These are phyloP conservation scores for Ceratocystis eucalypticola DNA, from an alignment of 2,329 filamentous ascomycete genomes.

Conservation along the genomic window DNA sequence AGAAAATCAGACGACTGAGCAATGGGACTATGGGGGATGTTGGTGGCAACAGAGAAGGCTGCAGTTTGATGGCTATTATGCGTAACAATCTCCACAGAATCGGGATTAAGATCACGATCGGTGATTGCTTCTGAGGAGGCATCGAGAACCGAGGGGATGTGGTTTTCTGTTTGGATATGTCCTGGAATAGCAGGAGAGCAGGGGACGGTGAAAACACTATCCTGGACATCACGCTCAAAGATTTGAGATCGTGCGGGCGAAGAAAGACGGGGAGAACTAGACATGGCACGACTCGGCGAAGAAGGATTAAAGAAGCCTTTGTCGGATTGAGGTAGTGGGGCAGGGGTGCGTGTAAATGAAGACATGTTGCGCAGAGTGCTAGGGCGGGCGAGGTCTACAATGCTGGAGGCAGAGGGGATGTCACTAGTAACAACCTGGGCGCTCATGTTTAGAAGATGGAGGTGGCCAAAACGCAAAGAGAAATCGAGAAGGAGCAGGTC, in stretches of 20 bases:
- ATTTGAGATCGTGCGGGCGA: conserved; percentile 72
- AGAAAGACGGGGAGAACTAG: conserved; percentile 58
- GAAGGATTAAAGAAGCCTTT: conserved; percentile 36
- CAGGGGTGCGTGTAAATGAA: conserved; percentile 25
- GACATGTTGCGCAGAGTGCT: conserved; percentile 14
- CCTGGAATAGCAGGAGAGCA: conserved; percentile 77
- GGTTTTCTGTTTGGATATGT: conserved; percentile 87
- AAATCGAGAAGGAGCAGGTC: background rate
- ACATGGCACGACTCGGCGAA: conserved; percentile 53
- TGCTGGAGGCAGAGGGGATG: conserved; percentile 38
- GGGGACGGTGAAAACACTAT: conserved; percentile 52
- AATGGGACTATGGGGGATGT: conserved; percentile 27
- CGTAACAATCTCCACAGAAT: conserved; percentile 85
- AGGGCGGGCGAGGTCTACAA: conserved; percentile 4
- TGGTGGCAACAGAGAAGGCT: conserved; percentile 47
- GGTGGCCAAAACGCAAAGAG: background rate
- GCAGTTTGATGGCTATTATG: conserved; percentile 74
- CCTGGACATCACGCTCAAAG: conserved; percentile 91
- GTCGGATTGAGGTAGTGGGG: conserved; percentile 33
- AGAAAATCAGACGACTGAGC: conserved; percentile 29
- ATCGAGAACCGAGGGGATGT: conserved; percentile 82
- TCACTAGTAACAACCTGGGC: conserved; percentile 39
- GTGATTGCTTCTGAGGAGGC: conserved; percentile 88
- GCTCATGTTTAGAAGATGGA: conserved; percentile 13
- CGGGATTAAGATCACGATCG: conserved; percentile 68